Conservation (phyloP, 352 stramenopile species). For the Globisporangium abappressorium region DNA sequence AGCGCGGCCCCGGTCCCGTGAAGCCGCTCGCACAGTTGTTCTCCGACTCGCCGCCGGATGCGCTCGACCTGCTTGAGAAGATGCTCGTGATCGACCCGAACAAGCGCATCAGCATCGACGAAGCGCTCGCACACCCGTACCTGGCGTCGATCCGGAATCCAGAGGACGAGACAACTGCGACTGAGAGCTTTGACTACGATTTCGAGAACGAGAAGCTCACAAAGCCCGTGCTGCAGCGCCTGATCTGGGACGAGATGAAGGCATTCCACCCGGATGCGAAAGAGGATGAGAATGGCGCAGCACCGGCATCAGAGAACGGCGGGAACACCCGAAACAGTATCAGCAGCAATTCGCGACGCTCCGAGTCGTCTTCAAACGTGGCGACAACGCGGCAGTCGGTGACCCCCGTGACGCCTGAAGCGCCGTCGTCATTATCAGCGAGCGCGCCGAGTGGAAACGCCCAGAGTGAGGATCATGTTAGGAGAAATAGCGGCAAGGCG, state of each 20-base stretch:
- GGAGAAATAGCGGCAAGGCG: slow-evolving; percentile 15
- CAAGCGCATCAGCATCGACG: slow-evolving; percentile 89
- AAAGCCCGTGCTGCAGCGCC: slow-evolving; percentile 74
- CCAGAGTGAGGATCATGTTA: neutral
- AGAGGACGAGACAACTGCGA: slow-evolving; percentile 85
- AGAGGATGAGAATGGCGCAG: slow-evolving; percentile 24
- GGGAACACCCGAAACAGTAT: neutral
- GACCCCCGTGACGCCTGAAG: slow-evolving; percentile 38
- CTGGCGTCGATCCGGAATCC: slow-evolving; percentile 84
- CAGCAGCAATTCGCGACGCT: slow-evolving; percentile 16
- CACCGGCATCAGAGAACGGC: neutral
- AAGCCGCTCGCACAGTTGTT: slow-evolving; percentile 80
- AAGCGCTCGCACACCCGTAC: slow-evolving; percentile 89
- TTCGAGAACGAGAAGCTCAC: slow-evolving; percentile 88
- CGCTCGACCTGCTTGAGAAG: slow-evolving; percentile 86
- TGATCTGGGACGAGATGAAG: slow-evolving; percentile 86
- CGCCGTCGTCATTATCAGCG: slow-evolving; percentile 17
- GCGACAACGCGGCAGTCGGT: slow-evolving; percentile 24
- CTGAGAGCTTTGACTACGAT: slow-evolving; percentile 76
- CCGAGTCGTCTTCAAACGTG: slow-evolving; percentile 16
- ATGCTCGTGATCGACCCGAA: slow-evolving; percentile 93
- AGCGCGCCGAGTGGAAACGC: neutral
- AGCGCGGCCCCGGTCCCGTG: slow-evolving; percentile 54
- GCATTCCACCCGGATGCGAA: slow-evolving; percentile 65
- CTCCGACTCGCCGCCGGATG: slow-evolving; percentile 49